Conservation (phyloP, 257 asterid genomes). For the Mentha longifolia region DNA sequence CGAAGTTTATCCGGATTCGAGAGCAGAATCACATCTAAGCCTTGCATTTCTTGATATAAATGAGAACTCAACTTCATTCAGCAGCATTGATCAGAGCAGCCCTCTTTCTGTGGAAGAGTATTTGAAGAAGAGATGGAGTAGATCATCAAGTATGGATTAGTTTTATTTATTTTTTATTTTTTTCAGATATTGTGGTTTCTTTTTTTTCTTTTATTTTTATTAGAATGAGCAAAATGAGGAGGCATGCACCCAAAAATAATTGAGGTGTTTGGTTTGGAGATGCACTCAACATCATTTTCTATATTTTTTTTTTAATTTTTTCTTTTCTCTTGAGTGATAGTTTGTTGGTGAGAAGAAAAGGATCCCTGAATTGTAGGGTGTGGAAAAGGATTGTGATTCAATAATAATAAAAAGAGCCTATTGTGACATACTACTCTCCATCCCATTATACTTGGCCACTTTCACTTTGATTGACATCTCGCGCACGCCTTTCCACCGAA, state of each 20-base stretch:
- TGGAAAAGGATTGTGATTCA: slow-evolving; percentile 18
- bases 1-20: slow-evolving; percentile 87
- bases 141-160: slow-evolving; percentile 69
- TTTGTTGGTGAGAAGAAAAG: neutral
- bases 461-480: too few species aligned
- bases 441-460: too few species aligned
- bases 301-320: neutral
- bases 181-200: slow-evolving; percentile 13
- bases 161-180: neutral
- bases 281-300: slow-evolving; percentile 4
- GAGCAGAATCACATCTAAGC: slow-evolving; percentile 78
- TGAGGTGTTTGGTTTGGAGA: slow-evolving; percentile 54
- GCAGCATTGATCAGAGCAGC: slow-evolving; percentile 77
- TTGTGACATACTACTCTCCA: too few species aligned
- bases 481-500: too few species aligned
- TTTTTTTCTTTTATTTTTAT: neutral
- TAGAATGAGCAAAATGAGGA: slow-evolving; percentile 34
- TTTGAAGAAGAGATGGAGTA: slow-evolving; percentile 72
- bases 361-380: slow-evolving; percentile 1
- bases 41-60: slow-evolving; percentile 75
- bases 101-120: slow-evolving; percentile 76
- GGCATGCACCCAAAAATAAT: slow-evolving; percentile 55
- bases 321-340: neutral
- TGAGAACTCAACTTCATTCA: slow-evolving; percentile 61
- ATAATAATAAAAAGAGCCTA: too few species aligned